These are phyloP conservation scores for Dryadomyces sulphureus DNA, from an alignment of 2,329 filamentous ascomycete genomes.

Conservation along the genomic window DNA sequence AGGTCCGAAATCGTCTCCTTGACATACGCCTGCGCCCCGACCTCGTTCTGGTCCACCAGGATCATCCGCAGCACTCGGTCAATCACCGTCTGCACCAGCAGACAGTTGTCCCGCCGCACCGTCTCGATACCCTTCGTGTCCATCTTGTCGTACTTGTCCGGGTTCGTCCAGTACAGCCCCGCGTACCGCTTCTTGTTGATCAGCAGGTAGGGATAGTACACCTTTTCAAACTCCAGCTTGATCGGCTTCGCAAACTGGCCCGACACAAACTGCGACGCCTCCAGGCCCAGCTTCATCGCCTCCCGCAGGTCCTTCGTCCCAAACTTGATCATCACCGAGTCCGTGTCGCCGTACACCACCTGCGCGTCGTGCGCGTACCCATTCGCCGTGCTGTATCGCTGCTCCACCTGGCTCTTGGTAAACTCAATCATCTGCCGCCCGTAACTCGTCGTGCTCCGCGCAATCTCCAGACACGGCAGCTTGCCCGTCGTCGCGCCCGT, in stretches of 20 bases:
- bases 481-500: conserved; percentile 95
- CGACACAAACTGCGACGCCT: conserved; percentile 79
- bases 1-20: conserved; percentile 92
- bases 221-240: conserved; percentile 98
- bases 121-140: conserved; percentile 99
- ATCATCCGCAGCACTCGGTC: conserved; percentile 94
- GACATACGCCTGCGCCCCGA: conserved; percentile 88
- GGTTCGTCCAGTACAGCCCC: conserved; percentile 91
- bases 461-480: conserved; percentile 84
- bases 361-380: conserved; percentile 90
- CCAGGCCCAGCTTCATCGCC: conserved; percentile 89
- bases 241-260: conserved; percentile 91
- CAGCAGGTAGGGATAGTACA: conserved; percentile 92
- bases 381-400: conserved; percentile 79
- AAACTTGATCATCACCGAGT: conserved; percentile 99
- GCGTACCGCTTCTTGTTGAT: conserved; percentile 99
- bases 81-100: conserved; percentile 90
- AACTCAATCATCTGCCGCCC: conserved; percentile 98
- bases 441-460: conserved; percentile 92
- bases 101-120: conserved; percentile 89
- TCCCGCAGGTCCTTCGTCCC: conserved; percentile 75
- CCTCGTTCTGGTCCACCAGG: conserved; percentile 79
- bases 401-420: conserved; percentile 91
- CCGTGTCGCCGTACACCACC: conserved; percentile 97
- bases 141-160: conserved; percentile 97